Base-by-base conservation (phyloP, 768 basidiomycete species). In the Botryobasidium botryosum region DNA sequence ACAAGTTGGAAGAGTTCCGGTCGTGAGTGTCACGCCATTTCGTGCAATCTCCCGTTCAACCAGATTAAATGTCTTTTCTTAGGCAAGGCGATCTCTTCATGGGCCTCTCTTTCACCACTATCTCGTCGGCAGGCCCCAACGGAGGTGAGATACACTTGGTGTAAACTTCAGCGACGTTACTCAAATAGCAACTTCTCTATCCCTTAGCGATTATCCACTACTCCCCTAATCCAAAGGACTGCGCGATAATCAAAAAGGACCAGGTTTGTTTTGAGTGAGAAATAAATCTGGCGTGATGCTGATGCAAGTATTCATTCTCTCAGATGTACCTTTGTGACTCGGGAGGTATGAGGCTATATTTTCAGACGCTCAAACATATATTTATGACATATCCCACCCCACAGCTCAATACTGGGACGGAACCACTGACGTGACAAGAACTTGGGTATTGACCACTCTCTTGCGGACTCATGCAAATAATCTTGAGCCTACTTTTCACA, bases 401-500 rank as follows among this genome's bases (percentile, higher is more conserved):
- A 15, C 49, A 80, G 79, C 71, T 2, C 90, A 94, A 61, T 92
- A 78, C 62, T 59, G 74, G 27, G 92, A 97, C 52, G 92, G 92
- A 7, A 97, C 92, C 0, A 99, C 94, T 1, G 92, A 99, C 56
- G 82, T 83, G 13, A 92, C 90, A 1, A 68, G 91, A 35, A 94
- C 87, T 49, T 79, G 75, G 77, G 83, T 80, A 55, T 53, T 71
- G 41, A 6, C 7, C 36, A 17, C 21, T 24, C 26, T 20, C 27
- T 6, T 13, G 13, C 6, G 6, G 31, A 12, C 6, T 15, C 13
- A n/a, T 20, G 28, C 21, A 3, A 4, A 4, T 21, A 18, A 47
- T 26, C 27, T 41, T 44, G 26, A 50, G 50, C 12, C 37, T 51
- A 17, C 13, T 12, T 18, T 43, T 40, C 13, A 24, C 46, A 86